Base-by-base conservation (phyloP, 75 land plant species). In the Selaginella tamariscina region DNA sequence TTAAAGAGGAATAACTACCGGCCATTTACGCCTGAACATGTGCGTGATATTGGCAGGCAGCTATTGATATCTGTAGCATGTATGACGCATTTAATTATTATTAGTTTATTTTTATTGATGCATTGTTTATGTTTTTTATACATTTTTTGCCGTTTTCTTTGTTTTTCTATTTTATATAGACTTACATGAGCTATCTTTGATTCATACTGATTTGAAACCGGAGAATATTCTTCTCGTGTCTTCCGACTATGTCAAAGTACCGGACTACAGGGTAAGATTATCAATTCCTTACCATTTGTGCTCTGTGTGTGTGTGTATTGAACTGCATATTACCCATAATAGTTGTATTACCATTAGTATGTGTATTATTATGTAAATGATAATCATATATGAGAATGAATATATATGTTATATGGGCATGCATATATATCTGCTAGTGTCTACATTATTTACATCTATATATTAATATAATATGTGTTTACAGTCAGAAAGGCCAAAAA, bases 161-260 rank as follows among this genome's bases (percentile, higher is more conserved):
- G 20, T 23, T 59, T n/a, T 59, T 21, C 62, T 23, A 23, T 59
- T 23, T 59, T 26, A 59, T n/a, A 59, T 23, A 59, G 62, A 59
- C 26, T 23, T 59, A 27, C 62, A 59, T 26, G 62, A 59, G 27
- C 62, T 59, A 23, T 23, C 62, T 59, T 59, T 59, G 26, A 59
- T 59, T 59, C 94, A 89, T 81, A 89, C 94, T 23, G 94, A 89
- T 68, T 56, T 86, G 80, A 89, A 89, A 86, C 94, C 90, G 63
- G 94, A 89, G 73, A 89, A 89, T 73, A 82, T 89, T 71, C 90
- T 86, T 68, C 83, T 89, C 68, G 86, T 83, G 9, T 89, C 94
- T 56, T 73, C 94, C 32, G 90, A 82, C 1, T 78, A 70, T 73
- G 65, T 84, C 67, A 83, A 81, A 73, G 32, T 86, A 66, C 82